These are phyloP conservation scores for Daldinia caldariorum DNA, from an alignment of 495 filamentous ascomycete genomes.

Conservation along the genomic window DNA sequence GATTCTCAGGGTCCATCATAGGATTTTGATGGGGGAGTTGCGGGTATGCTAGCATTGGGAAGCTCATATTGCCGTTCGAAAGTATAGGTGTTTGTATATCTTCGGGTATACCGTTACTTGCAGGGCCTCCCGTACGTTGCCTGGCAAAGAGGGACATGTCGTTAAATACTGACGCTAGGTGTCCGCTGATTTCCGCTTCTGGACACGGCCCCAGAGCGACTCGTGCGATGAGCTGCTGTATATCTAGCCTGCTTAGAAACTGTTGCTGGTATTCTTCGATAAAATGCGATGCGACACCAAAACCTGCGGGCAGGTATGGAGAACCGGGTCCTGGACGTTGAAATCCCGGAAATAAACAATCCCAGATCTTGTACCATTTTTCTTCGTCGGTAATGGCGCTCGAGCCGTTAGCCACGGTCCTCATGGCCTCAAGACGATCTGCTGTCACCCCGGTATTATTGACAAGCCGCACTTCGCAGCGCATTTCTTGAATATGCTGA, in stretches of 20 bases:
- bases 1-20: too few species aligned
- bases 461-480: neutral
- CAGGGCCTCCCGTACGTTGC: too few species aligned
- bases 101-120: too few species aligned
- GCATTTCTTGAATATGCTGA: conserved; percentile 1
- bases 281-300: neutral
- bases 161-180: too few species aligned
- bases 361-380: conserved; percentile 36
- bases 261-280: conserved; percentile 1
- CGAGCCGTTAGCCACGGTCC: neutral
- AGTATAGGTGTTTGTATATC: too few species aligned
- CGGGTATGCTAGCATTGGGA: too few species aligned
- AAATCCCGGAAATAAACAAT: conserved; percentile 19
- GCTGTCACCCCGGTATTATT: conserved; percentile 4
- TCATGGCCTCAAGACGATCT: conserved; percentile 17
- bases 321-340: neutral
- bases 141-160: too few species aligned
- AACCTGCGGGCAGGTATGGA: neutral
- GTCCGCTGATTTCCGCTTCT: too few species aligned
- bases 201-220: too few species aligned
- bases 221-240: too few species aligned
- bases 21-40: too few species aligned
- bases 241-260: neutral
- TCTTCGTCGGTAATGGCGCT: neutral
- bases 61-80: too few species aligned